Conservation (phyloP, 2,329 filamentous ascomycete genomes). For the Aphanoascus verrucosus region DNA sequence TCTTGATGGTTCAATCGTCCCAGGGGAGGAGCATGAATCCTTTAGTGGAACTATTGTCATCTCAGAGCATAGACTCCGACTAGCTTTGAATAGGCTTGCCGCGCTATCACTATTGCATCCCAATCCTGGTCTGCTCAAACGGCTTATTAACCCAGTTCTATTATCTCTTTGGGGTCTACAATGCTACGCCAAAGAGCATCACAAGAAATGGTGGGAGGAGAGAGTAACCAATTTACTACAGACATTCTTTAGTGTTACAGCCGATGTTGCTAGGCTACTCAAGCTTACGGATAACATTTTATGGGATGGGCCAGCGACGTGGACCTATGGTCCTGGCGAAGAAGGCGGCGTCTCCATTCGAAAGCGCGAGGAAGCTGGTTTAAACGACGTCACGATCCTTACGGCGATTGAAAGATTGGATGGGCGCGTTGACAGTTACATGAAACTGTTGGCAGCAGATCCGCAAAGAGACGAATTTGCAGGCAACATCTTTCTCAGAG, state of each 20-base stretch:
- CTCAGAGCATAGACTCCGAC: constrained; percentile 20
- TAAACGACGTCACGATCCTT: constrained; percentile 23
- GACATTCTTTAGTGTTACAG: constrained; percentile 34
- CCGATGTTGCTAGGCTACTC: constrained; percentile 26
- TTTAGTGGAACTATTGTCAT: constrained; percentile 19
- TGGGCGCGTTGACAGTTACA: constrained; percentile 29
- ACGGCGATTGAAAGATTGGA: constrained; percentile 28
- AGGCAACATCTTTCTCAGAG: constrained; percentile 34
- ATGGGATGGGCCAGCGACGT: constrained; percentile 31
- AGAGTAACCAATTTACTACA: constrained; percentile 27
- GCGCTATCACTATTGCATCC: constrained; percentile 33
- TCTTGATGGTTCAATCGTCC: constrained; percentile 13
- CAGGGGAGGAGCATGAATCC: neutral
- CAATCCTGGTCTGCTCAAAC: constrained; percentile 35
- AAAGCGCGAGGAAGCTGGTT: constrained; percentile 17
- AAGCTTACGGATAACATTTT: constrained; percentile 34
- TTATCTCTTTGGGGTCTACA: constrained; percentile 34
- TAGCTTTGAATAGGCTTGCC: constrained; percentile 29
- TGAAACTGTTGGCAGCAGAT: constrained; percentile 29
- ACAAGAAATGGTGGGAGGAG: constrained; percentile 21
- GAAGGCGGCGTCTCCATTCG: constrained; percentile 22
- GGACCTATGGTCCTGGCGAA: constrained; percentile 26
- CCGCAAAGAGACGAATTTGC: constrained; percentile 32
- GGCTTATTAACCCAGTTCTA: constrained; percentile 31
- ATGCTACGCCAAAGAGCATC: constrained; percentile 28